phyloP scores from a whole-genome alignment of 75 land plant species.

The Azolla pinnata region DNA sequence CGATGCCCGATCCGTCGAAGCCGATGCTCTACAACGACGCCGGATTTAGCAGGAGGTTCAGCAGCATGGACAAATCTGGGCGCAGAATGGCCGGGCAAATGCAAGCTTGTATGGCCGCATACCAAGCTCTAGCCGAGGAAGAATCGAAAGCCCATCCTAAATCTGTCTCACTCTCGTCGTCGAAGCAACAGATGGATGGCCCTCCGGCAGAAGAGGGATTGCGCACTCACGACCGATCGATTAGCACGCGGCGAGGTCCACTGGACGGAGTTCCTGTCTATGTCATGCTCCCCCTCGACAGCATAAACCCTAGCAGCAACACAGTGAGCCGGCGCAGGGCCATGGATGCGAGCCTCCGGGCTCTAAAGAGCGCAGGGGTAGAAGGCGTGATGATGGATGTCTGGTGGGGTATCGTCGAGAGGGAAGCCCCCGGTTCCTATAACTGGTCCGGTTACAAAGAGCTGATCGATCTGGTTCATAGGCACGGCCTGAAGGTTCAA shows the following conservation, averaged over 20 bases:
- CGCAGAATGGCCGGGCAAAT: not conserved
- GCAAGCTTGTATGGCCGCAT: not conserved
- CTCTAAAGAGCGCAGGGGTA: slow-evolving; percentile 81
- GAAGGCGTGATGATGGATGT: slow-evolving; percentile 89
- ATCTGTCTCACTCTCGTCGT: not conserved
- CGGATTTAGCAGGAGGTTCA: not conserved
- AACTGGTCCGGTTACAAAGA: slow-evolving; percentile 73
- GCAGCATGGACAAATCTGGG: not conserved
- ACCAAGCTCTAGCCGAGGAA: not conserved
- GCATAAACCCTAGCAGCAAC: slow-evolving; percentile 35
- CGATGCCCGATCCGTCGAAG: no score
- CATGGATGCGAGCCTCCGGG: slow-evolving; percentile 60
- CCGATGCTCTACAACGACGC: not conserved
- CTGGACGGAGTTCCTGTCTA: slow-evolving; percentile 60
- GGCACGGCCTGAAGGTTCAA: slow-evolving; percentile 72
- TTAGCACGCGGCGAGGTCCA: no score
- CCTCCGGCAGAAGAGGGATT: no score
- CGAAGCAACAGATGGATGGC: no score
- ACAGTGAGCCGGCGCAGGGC: slow-evolving; percentile 54
- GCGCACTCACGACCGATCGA: no score
- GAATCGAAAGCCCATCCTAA: not conserved
- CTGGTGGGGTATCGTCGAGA: slow-evolving; percentile 94
- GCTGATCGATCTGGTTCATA: slow-evolving; percentile 58
- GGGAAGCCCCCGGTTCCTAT: slow-evolving; percentile 47
- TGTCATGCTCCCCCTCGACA: slow-evolving; percentile 84